These are phyloP conservation scores for Colletotrichum shisoi DNA, from an alignment of 2,329 filamentous ascomycete species.

Conservation along the genomic window DNA sequence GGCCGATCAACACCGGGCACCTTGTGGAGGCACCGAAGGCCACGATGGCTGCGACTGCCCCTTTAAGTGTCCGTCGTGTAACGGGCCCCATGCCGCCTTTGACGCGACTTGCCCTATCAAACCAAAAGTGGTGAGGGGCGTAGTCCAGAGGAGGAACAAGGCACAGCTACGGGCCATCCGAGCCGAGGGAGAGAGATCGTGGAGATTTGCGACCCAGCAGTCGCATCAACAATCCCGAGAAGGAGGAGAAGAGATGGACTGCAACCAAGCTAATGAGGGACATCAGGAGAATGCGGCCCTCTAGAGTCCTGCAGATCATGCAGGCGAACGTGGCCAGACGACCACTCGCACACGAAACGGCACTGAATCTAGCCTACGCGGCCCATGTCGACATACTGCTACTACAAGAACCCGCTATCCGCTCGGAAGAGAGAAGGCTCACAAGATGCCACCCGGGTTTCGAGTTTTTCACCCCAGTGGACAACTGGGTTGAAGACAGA, in stretches of 20 bases:
- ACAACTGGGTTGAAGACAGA: conserved; percentile 7
- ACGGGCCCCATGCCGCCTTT: background rate
- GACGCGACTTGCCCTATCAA: background rate
- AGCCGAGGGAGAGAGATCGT: conserved; percentile 1
- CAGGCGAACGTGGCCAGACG: conserved; percentile 9
- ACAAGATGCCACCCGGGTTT: conserved; percentile 2
- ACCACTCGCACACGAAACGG: background rate
- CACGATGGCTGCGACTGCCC: background rate
- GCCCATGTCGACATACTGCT: conserved; percentile 11
- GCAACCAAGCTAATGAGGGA: background rate
- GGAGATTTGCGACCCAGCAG: conserved; percentile 2
- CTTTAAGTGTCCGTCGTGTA: conserved; percentile 5
- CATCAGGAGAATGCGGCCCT: background rate
- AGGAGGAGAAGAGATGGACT: background rate
- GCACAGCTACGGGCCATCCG: conserved; percentile 17
- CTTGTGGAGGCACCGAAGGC: background rate
- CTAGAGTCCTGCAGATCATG: conserved; percentile 19
- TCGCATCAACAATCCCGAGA: background rate
- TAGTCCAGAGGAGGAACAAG: conserved; percentile 33
- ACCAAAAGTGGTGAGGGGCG: conserved; percentile 7
- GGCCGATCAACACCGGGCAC: conserved; percentile 38
- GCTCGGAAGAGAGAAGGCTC: conserved; percentile 10
- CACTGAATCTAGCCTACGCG: conserved; percentile 7
- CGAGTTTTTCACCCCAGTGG: background rate
- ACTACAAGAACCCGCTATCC: conserved; percentile 9